phyloP scores from a whole-genome alignment of 23 red algal species.

The Agarophyton chilense region DNA sequence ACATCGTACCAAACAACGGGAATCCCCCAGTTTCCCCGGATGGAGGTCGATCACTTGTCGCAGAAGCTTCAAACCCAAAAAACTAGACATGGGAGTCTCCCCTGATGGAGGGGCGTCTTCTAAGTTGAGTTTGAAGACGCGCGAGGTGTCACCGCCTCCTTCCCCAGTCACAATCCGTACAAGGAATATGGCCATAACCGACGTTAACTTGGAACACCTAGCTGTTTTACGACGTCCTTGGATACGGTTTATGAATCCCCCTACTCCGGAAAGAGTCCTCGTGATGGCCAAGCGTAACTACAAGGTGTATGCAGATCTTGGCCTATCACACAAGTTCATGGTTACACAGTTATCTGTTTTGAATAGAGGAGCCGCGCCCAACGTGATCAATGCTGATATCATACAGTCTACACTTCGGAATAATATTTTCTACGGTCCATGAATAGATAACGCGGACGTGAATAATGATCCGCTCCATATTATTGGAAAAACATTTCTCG shows the following conservation, averaged over 20 bases:
- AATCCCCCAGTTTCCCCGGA: background rate
- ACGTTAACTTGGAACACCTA: background rate
- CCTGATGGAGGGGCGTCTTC: background rate
- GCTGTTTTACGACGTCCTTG: background rate
- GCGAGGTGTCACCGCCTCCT: background rate
- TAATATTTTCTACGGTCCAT: background rate
- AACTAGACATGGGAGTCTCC: conserved; percentile 14
- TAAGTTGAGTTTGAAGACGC: background rate
- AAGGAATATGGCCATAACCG: background rate
- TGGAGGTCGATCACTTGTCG: background rate
- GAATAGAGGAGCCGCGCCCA: background rate
- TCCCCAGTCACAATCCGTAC: background rate
- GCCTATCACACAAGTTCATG: background rate
- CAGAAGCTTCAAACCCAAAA: background rate
- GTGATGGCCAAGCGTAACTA: conserved; percentile 16
- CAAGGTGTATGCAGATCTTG: background rate
- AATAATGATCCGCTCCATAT: background rate
- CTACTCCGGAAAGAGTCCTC: background rate
- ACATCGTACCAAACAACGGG: no score
- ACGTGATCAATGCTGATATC: background rate
- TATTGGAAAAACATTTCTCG: background rate
- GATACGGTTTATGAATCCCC: background rate
- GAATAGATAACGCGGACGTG: background rate
- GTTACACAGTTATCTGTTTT: background rate
- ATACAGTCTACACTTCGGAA: background rate